Evolutionary conservation across 2,329 filamentous ascomycete species (phyloP).

Genomic region (Ophiostoma quercus): DNA sequence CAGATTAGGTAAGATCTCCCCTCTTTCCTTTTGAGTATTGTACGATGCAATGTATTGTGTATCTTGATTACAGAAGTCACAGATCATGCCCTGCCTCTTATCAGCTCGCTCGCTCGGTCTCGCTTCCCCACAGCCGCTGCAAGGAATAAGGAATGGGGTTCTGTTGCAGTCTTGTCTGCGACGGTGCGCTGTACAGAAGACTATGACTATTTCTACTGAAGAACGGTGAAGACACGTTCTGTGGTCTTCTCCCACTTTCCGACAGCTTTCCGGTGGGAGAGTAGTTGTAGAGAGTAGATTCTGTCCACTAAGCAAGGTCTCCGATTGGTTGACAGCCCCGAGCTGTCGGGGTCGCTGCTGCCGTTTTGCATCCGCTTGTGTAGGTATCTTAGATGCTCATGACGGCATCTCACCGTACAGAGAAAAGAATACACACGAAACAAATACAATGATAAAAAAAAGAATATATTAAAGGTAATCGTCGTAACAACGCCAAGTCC

Average conservation of each 20-base stretch:
- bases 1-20: neutral
- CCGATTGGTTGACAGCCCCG: neutral
- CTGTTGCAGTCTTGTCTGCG: neutral
- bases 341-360: neutral
- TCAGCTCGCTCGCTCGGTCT: slow-evolving; percentile 14
- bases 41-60: neutral
- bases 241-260: neutral
- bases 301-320: neutral
- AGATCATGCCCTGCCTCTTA: neutral
- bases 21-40: neutral
- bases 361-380: neutral
- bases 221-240: neutral
- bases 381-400: no score
- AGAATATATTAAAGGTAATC: neutral
- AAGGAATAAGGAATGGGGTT: neutral
- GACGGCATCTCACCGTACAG: neutral
- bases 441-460: neutral
- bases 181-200: neutral
- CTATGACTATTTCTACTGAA: neutral
- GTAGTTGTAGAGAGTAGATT: neutral
- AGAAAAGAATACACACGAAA: neutral
- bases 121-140: slow-evolving; percentile 9
- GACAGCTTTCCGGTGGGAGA: neutral
- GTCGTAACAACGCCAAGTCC: slow-evolving; percentile 13
- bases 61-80: no score